A percentile compares a stretch with the other conserved stretches of the same genome.
Conservation (phyloP, 441 rosid species). For the Dalechampia spathulata region DNA sequence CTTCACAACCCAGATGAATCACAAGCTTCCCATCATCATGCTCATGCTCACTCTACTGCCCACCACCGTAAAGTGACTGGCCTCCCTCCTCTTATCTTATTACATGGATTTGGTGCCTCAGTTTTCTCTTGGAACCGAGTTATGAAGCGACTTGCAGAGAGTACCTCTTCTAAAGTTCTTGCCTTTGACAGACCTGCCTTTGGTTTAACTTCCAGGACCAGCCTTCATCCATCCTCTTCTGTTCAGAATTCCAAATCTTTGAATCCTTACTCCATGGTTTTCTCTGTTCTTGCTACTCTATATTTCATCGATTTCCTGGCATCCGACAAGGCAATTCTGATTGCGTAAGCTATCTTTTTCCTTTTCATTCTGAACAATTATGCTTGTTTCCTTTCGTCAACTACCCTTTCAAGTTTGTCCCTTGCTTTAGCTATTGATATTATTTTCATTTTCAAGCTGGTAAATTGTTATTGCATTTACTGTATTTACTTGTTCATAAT, state of each 20-base stretch:
- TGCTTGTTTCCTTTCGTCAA: no score
- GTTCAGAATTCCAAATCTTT: constrained; percentile 28
- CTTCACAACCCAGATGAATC: constrained; percentile 31
- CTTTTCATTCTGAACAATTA: no score
- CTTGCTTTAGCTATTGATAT: not conserved
- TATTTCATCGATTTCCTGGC: constrained; percentile 63
- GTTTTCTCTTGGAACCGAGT: constrained; percentile 74
- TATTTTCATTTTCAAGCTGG: no score
- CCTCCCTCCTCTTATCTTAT: constrained; percentile 52
- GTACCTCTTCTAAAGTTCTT: constrained; percentile 57
- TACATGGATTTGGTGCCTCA: constrained; percentile 96
- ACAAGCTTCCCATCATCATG: constrained; percentile 8
- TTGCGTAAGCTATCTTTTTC: constrained; percentile 78
- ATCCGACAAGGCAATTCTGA: constrained; percentile 60
- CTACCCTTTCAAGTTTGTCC: not conserved
- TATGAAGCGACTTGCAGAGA: constrained; percentile 62
- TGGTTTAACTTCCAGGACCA: constrained; percentile 58
- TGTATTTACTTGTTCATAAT: not conserved
- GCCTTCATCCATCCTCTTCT: constrained; percentile 3
- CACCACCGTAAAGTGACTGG: no score
- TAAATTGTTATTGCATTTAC: not conserved
- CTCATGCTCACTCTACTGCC: not conserved
- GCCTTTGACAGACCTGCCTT: constrained; percentile 94
- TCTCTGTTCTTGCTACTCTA: constrained; percentile 70
- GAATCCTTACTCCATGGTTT: constrained; percentile 85